A percentile compares a stretch with the other conserved stretches of the same genome.
Conservation (phyloP, 306 rosid species). For the Dalbergia cochinchinensis region DNA sequence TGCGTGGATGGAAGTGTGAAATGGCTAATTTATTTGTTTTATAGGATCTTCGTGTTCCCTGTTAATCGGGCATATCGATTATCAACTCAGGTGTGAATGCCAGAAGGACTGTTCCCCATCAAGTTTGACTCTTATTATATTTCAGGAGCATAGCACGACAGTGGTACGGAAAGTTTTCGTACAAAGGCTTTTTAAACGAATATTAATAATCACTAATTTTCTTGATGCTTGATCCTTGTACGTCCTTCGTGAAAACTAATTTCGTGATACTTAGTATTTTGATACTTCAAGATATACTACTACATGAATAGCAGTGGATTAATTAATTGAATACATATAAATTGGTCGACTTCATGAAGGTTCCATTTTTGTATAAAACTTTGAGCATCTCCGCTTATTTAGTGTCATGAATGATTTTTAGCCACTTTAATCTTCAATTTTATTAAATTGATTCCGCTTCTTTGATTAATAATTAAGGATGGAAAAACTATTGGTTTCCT, state of each 20-base stretch:
- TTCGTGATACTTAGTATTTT: no score
- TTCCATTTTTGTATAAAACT: constrained; percentile 18
- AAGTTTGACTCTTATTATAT: constrained; percentile 34
- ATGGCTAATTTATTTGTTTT: constrained; percentile 47
- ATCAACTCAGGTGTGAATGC: constrained; percentile 44
- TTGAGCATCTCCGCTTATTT: constrained; percentile 25
- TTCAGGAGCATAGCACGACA: background rate
- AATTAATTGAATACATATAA: no score
- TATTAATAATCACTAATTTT: no score
- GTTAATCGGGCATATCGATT: constrained; percentile 53
- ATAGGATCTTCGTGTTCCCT: constrained; percentile 59
- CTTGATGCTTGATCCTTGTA: no score
- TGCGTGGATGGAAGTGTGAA: constrained; percentile 44
- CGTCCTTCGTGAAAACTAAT: no score
- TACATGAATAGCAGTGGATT: no score
- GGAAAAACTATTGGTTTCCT: constrained; percentile 38
- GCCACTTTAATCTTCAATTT: constrained; percentile 28
- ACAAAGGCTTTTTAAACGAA: background rate
- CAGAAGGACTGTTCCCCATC: constrained; percentile 41
- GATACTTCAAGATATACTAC: no score
- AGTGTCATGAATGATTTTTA: constrained; percentile 42
- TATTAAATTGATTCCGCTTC: constrained; percentile 7
- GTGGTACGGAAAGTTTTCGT: background rate
- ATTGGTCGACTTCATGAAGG: constrained; percentile 6
- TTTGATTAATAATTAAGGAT: constrained; percentile 30